Evolutionary conservation across 1,284 basidiomycete species (phyloP).

Genomic region (Leccinum griseonigrum): DNA sequence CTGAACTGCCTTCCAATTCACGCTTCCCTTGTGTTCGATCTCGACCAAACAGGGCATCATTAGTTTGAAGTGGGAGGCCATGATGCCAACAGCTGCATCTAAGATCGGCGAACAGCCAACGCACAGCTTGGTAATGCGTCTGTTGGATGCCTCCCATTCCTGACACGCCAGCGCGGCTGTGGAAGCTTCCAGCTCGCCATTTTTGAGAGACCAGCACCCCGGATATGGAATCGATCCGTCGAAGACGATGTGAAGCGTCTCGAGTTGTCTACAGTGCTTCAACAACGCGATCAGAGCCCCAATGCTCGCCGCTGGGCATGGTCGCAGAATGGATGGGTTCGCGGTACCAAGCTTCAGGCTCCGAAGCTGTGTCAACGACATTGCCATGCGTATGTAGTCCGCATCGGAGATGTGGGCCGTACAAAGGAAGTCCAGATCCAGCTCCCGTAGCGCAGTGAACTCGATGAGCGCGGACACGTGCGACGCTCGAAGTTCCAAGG

Average conservation of each 20-base stretch:
- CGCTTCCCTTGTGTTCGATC: neutral
- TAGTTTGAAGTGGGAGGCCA: slow-evolving; percentile 10
- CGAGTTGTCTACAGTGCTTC: slow-evolving; percentile 10
- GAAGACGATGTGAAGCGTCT: slow-evolving; percentile 18
- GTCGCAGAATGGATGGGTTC: neutral
- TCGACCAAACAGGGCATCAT: slow-evolving; percentile 15
- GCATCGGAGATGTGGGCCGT: slow-evolving; percentile 1
- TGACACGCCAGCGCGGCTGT: neutral
- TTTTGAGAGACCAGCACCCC: neutral
- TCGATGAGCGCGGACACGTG: slow-evolving; percentile 3
- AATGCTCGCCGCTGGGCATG: slow-evolving; percentile 10
- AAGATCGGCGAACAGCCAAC: slow-evolving; percentile 18
- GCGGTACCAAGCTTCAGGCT: slow-evolving; percentile 17
- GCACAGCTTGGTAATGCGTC: slow-evolving; percentile 3
- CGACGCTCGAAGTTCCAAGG: neutral
- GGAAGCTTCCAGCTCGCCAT: neutral
- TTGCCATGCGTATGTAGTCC: slow-evolving; percentile 10
- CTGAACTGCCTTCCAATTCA: slow-evolving; percentile 9
- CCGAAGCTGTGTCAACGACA: slow-evolving; percentile 8
- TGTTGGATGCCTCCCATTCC: slow-evolving; percentile 10
- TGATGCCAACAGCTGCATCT: neutral
- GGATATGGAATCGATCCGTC: slow-evolving; percentile 11
- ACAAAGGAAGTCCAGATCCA: slow-evolving; percentile 14
- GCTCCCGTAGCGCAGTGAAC: slow-evolving; percentile 14
- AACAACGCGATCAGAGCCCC: slow-evolving; percentile 15